These are phyloP conservation scores for Juncus inflexus DNA, from an alignment of 176 grass and related monocot genomes.

Conservation along the genomic window DNA sequence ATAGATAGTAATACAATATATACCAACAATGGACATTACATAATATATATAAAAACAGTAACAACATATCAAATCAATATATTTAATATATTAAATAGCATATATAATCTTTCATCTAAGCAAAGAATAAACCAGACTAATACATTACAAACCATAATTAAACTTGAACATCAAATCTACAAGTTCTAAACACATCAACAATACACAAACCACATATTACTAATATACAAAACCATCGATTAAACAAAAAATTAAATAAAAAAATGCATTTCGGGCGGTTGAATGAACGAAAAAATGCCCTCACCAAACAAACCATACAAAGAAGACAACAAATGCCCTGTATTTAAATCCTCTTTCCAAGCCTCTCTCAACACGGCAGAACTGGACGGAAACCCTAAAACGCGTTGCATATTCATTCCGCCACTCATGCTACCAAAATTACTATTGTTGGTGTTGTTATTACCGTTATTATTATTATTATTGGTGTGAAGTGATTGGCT, in stretches of 20 bases:
- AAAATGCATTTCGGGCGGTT: conserved; percentile 48
- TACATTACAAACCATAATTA: too few species aligned
- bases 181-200: background rate
- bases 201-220: background rate
- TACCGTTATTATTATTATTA: conserved; percentile 4
- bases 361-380: conserved; percentile 65
- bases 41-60: too few species aligned
- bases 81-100: too few species aligned
- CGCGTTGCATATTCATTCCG: conserved; percentile 31
- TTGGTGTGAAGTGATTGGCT: conserved; percentile 4
- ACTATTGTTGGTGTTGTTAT: conserved; percentile 1
- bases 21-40: too few species aligned
- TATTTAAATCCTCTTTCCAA: conserved; percentile 82
- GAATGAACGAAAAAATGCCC: conserved; percentile 72
- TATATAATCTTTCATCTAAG: too few species aligned
- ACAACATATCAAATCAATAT: too few species aligned
- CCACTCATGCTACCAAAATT: conserved; percentile 15
- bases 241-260: conserved; percentile 44
- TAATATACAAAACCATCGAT: background rate
- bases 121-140: too few species aligned
- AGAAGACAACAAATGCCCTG: conserved; percentile 52
- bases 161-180: background rate
- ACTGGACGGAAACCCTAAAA: conserved; percentile 12
- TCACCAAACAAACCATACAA: conserved; percentile 70
- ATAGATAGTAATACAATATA: too few species aligned